phyloP scores from a whole-genome alignment of 768 basidiomycete genomes.

The Clavulina sp. region DNA sequence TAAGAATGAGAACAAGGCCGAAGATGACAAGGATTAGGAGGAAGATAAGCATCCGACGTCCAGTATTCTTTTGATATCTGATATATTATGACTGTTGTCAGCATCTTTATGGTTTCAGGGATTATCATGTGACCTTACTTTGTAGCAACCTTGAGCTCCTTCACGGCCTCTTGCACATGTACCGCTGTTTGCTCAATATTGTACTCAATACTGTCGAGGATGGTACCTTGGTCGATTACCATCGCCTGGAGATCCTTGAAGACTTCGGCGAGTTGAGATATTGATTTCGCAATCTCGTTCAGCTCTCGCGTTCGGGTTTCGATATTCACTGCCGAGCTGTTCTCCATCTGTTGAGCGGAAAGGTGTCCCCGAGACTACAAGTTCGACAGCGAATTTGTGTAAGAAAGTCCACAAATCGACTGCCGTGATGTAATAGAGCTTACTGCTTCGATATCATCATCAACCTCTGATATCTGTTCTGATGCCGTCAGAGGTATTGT shows the following conservation, averaged over 20 bases:
- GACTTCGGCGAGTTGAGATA: slow-evolving; percentile 78
- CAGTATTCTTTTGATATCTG: slow-evolving; percentile 89
- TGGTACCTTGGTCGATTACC: slow-evolving; percentile 94
- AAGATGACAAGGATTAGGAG: slow-evolving; percentile 79
- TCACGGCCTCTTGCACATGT: slow-evolving; percentile 66
- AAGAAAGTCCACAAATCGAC: background rate
- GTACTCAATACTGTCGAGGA: slow-evolving; percentile 92
- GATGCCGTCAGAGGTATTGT: slow-evolving; percentile 64
- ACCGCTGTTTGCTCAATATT: slow-evolving; percentile 87
- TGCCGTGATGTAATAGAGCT: slow-evolving; percentile 18
- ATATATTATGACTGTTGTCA: background rate
- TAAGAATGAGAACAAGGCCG: slow-evolving; percentile 69
- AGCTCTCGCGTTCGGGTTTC: slow-evolving; percentile 49
- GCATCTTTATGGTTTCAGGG: background rate
- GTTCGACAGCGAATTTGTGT: no score
- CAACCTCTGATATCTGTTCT: slow-evolving; percentile 66
- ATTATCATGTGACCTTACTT: slow-evolving; percentile 31
- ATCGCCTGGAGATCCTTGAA: slow-evolving; percentile 89
- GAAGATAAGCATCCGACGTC: slow-evolving; percentile 84
- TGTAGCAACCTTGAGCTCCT: slow-evolving; percentile 68
- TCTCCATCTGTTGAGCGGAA: slow-evolving; percentile 20
- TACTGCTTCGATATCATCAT: slow-evolving; percentile 83
- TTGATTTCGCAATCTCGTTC: slow-evolving; percentile 79
- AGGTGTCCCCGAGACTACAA: slow-evolving; percentile 18
- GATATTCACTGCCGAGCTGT: slow-evolving; percentile 25